Conservation (phyloP, 1,139 yeast species). For the Nakaseomyces bracarensis region DNA sequence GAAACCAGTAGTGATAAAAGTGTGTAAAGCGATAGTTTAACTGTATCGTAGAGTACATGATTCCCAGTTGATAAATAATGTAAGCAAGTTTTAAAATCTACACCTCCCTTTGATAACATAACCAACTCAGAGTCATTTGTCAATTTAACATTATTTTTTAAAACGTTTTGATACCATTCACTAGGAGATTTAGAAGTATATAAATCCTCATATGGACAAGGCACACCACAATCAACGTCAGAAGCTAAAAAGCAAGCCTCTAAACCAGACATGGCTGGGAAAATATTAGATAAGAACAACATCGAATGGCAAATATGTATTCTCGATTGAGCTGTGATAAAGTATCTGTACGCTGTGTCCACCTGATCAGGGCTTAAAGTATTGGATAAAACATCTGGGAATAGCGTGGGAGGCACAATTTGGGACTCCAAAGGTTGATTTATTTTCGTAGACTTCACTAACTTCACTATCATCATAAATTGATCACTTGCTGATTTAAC, state of each 20-base stretch:
- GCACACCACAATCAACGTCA: slow-evolving; percentile 59
- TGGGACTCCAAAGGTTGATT: slow-evolving; percentile 61
- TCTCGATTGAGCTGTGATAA: slow-evolving; percentile 72
- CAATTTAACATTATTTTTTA: slow-evolving; percentile 38
- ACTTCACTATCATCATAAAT: slow-evolving; percentile 69
- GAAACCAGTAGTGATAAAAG: slow-evolving; percentile 60
- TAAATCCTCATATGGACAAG: slow-evolving; percentile 57
- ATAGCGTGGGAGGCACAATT: slow-evolving; percentile 46
- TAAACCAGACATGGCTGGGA: slow-evolving; percentile 62
- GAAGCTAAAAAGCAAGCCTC: slow-evolving; percentile 47
- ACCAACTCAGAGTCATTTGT: slow-evolving; percentile 39
- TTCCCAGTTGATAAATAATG: slow-evolving; percentile 41
- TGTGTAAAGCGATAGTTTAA: slow-evolving; percentile 47
- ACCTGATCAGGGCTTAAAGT: slow-evolving; percentile 32
- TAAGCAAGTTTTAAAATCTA: slow-evolving; percentile 42
- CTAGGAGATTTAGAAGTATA: slow-evolving; percentile 54
- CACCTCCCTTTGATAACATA: slow-evolving; percentile 50
- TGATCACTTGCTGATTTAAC: slow-evolving; percentile 69
- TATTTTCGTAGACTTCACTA: slow-evolving; percentile 67
- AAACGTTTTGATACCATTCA: slow-evolving; percentile 50
- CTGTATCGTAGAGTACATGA: slow-evolving; percentile 31
- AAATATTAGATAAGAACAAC: slow-evolving; percentile 60
- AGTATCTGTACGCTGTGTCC: slow-evolving; percentile 59
- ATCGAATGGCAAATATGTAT: slow-evolving; percentile 79
- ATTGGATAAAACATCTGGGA: slow-evolving; percentile 2